A percentile compares a stretch with the other conserved stretches of the same genome.
Conservation (phyloP, 805 yeast genomes). For the Hanseniaspora meyeri region DNA sequence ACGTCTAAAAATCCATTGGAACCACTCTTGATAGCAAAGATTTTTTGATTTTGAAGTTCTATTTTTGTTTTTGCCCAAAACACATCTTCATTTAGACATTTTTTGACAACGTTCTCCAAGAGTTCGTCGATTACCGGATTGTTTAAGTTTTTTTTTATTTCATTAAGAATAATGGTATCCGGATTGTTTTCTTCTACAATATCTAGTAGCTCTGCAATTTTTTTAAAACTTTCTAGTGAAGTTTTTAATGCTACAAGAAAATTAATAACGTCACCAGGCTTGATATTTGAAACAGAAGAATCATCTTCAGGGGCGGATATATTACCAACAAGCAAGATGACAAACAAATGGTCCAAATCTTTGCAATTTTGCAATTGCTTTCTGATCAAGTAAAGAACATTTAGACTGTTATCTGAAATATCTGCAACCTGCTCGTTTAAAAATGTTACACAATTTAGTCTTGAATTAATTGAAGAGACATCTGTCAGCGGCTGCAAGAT, state of each 20-base stretch:
- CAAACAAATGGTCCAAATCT: constrained; percentile 34
- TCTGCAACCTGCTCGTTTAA: constrained; percentile 19
- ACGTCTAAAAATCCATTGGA: constrained; percentile 36
- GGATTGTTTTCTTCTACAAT: constrained; percentile 14
- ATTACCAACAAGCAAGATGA: constrained; percentile 25
- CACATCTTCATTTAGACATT: constrained; percentile 33
- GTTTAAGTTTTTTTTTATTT: constrained; percentile 25
- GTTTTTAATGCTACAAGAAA: constrained; percentile 32
- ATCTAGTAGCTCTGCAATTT: constrained; percentile 13
- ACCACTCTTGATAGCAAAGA: constrained; percentile 35
- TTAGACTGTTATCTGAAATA: neutral
- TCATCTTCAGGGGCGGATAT: neutral
- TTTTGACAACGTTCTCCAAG: constrained; percentile 21
- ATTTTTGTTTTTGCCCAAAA: constrained; percentile 31
- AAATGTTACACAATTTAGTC: constrained; percentile 32
- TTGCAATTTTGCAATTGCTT: constrained; percentile 23
- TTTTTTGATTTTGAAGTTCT: constrained; percentile 34
- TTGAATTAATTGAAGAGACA: constrained; percentile 25
- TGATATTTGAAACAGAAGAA: constrained; percentile 8
- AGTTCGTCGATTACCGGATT: constrained; percentile 22
- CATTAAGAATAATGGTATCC: constrained; percentile 17
- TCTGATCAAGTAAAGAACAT: constrained; percentile 17
- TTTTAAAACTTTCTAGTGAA: constrained; percentile 22
- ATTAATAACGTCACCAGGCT: constrained; percentile 31
- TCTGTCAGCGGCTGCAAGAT: constrained; percentile 40